These are phyloP conservation scores for Didymella segeticola DNA, from an alignment of 2,329 filamentous ascomycete species.

Conservation along the genomic window DNA sequence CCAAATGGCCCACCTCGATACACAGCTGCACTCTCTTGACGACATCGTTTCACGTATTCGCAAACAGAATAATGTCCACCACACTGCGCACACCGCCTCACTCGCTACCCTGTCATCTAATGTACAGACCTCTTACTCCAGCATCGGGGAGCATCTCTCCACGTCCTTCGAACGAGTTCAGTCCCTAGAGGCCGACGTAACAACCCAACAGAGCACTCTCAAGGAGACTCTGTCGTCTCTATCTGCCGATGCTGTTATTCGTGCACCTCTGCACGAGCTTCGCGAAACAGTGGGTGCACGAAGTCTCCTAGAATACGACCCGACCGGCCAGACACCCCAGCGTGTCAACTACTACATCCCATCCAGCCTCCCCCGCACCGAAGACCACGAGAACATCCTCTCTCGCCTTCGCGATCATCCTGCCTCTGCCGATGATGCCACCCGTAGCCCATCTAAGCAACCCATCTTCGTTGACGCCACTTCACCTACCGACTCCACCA, in stretches of 20 bases:
- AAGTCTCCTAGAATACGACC: constrained; percentile 77
- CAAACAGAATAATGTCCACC: constrained; percentile 79
- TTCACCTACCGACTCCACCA: constrained; percentile 46
- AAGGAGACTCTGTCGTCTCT: constrained; percentile 69
- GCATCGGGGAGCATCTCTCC: constrained; percentile 73
- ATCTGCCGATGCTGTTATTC: constrained; percentile 60
- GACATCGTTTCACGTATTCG: constrained; percentile 86
- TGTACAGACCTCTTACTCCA: constrained; percentile 75
- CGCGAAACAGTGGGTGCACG: constrained; percentile 71
- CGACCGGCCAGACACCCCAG: constrained; percentile 85
- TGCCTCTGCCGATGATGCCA: constrained; percentile 34
- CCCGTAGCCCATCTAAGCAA: constrained; percentile 56
- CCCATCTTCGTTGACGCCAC: constrained; percentile 60
- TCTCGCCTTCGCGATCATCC: constrained; percentile 53
- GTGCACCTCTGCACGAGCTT: constrained; percentile 73
- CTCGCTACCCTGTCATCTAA: constrained; percentile 70
- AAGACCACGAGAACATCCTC: constrained; percentile 64
- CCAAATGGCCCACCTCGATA: constrained; percentile 84
- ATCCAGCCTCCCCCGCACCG: constrained; percentile 77
- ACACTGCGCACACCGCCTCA: constrained; percentile 71
- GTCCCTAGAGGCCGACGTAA: constrained; percentile 72
- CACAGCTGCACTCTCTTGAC: constrained; percentile 89
- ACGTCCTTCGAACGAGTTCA: constrained; percentile 72
- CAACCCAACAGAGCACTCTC: constrained; percentile 64
- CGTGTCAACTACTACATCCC: constrained; percentile 84